Evolutionary conservation across 306 rosid species (phyloP).

Genomic region (Mimosa pudica): DNA sequence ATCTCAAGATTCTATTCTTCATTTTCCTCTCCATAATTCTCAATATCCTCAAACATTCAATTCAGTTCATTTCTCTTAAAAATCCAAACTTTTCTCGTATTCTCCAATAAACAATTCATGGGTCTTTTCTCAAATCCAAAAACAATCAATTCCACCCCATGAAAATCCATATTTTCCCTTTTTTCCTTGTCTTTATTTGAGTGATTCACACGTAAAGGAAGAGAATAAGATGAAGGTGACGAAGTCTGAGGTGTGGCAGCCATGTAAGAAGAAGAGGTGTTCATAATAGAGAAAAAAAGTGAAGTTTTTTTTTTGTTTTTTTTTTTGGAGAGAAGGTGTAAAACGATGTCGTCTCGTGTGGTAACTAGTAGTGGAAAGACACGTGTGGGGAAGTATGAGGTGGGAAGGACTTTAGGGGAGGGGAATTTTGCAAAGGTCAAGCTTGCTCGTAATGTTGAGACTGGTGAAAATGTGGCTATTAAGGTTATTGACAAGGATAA

Average conservation of each 20-base stretch:
- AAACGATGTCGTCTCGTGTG: conserved; percentile 38
- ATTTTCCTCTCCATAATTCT: background rate
- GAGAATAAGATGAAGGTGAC: conserved; percentile 53
- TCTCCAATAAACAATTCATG: conserved; percentile 19
- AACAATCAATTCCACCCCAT: conserved; percentile 2
- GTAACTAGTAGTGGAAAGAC: conserved; percentile 35
- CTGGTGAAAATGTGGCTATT: conserved; percentile 61
- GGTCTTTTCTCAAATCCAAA: conserved; percentile 30
- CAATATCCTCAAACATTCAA: background rate
- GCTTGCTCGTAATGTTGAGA: conserved; percentile 58
- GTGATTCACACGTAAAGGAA: background rate
- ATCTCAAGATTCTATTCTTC: background rate
- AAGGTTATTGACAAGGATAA: conserved; percentile 74
- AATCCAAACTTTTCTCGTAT: background rate
- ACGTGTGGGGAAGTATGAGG: conserved; percentile 69
- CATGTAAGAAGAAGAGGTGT: conserved; percentile 80
- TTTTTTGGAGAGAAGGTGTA: background rate
- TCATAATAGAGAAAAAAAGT: conserved; percentile 17
- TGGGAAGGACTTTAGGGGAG: conserved; percentile 69
- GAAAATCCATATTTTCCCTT: too few species aligned
- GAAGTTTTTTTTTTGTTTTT: too few species aligned
- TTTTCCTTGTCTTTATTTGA: too few species aligned
- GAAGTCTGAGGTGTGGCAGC: conserved; percentile 85
- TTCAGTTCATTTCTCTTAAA: background rate
- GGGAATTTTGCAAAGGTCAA: conserved; percentile 77